Conservation (phyloP, 1,139 yeast species). For the Zygosaccharomyces sapae region DNA sequence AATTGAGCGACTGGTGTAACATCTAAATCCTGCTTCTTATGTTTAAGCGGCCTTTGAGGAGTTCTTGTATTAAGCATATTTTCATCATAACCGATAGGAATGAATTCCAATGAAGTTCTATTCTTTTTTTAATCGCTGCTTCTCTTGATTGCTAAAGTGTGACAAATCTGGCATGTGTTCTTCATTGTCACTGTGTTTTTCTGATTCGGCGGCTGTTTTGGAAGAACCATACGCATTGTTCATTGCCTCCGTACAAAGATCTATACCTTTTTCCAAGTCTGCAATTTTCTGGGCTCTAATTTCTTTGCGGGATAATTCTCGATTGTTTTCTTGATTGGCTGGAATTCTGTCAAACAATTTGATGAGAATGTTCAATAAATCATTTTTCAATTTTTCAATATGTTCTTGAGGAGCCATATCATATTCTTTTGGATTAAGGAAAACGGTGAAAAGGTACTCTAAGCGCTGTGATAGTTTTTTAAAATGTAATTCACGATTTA, state of each 20-base stretch:
- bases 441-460: constrained; percentile 21
- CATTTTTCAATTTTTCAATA: constrained; percentile 15
- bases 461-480: constrained; percentile 22
- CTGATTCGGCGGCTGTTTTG: constrained; percentile 2
- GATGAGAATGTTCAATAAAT: constrained; percentile 18
- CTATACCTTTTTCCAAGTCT: constrained; percentile 13
- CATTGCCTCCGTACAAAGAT: constrained; percentile 16
- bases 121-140: constrained; percentile 6
- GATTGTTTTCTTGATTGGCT: background rate
- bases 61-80: constrained; percentile 13
- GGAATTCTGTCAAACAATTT: constrained; percentile 12
- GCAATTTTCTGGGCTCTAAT: background rate
- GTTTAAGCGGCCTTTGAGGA: constrained; percentile 10
- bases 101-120: constrained; percentile 17
- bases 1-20: constrained; percentile 8
- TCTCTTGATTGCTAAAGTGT: constrained; percentile 7
- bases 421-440: constrained; percentile 21
- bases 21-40: constrained; percentile 9
- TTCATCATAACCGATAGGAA: constrained; percentile 26
- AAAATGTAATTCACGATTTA: constrained; percentile 25
- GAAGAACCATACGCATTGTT: constrained; percentile 11
- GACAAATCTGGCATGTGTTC: background rate
- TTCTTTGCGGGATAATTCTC: background rate
- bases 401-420: constrained; percentile 18
- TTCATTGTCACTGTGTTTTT: background rate